A percentile compares a stretch with the other conserved stretches of the same genome.
These are phyloP conservation scores for Colletotrichum acutatum DNA, from an alignment of 2,329 filamentous ascomycete genomes.

Conservation along the genomic window DNA sequence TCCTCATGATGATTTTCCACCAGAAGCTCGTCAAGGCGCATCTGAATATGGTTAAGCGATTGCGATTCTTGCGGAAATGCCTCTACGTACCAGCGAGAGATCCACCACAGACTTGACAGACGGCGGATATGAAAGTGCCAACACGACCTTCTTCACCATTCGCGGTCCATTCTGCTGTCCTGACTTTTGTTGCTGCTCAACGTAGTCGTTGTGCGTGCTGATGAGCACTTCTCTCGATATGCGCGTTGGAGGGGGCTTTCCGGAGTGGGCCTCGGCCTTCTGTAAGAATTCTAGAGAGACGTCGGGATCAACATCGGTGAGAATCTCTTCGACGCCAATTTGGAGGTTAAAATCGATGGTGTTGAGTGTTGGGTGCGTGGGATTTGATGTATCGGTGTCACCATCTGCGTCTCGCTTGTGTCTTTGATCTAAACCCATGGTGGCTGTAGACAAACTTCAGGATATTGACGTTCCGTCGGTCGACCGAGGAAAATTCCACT, in stretches of 20 bases:
- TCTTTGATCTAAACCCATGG: neutral
- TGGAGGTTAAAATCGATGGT: slow-evolving; percentile 36
- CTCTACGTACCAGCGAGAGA: slow-evolving; percentile 23
- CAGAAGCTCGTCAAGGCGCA: slow-evolving; percentile 43
- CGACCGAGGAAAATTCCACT: neutral
- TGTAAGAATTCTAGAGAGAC: slow-evolving; percentile 38
- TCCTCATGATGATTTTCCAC: slow-evolving; percentile 49
- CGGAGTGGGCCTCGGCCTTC: slow-evolving; percentile 37
- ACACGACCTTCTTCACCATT: slow-evolving; percentile 40
- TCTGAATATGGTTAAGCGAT: slow-evolving; percentile 33
- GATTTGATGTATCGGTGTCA: neutral
- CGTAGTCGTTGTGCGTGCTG: slow-evolving; percentile 36
- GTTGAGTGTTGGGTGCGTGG: slow-evolving; percentile 21
- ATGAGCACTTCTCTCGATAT: slow-evolving; percentile 31
- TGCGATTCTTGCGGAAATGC: too few species aligned
- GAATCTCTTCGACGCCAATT: slow-evolving; percentile 37
- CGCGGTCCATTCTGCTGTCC: slow-evolving; percentile 34
- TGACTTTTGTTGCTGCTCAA: slow-evolving; percentile 27
- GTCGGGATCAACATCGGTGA: slow-evolving; percentile 39
- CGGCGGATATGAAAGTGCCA: slow-evolving; percentile 39
- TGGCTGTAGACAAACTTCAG: neutral
- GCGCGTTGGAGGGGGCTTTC: slow-evolving; percentile 36
- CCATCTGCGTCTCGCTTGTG: neutral
- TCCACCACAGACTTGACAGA: slow-evolving; percentile 30
- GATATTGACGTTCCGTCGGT: accelerated